A percentile compares a stretch with the other conserved stretches of the same genome.
Evolutionary conservation across 2,329 filamentous ascomycete species (phyloP).

Genomic region (Chaetothyriales sp.): DNA sequence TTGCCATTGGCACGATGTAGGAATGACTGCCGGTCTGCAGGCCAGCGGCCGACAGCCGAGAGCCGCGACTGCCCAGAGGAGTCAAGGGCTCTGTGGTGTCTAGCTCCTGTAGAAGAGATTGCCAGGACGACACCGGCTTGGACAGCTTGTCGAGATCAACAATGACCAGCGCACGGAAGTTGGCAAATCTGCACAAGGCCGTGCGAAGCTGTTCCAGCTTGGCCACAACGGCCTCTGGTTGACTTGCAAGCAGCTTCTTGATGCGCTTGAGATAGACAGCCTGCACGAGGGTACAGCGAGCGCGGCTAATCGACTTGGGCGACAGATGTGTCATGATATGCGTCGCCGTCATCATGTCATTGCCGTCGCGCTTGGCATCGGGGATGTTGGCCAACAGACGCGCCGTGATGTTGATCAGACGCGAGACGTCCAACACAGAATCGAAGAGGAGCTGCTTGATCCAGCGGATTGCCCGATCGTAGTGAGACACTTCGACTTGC

Average conservation of each 20-base stretch:
- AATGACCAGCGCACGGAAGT: slow-evolving; percentile 72
- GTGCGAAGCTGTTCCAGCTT: slow-evolving; percentile 65
- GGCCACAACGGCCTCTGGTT: slow-evolving; percentile 57
- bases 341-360: slow-evolving; percentile 43
- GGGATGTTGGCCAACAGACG: slow-evolving; percentile 86
- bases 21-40: slow-evolving; percentile 57
- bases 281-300: slow-evolving; percentile 70
- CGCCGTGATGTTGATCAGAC: slow-evolving; percentile 48
- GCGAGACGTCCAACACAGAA: slow-evolving; percentile 66
- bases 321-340: slow-evolving; percentile 67
- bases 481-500: slow-evolving; percentile 78
- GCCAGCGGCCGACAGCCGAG: slow-evolving; percentile 62
- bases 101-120: slow-evolving; percentile 42
- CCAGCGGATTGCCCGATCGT: slow-evolving; percentile 67
- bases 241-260: slow-evolving; percentile 61
- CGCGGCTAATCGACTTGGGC: slow-evolving; percentile 59
- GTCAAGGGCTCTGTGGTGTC: slow-evolving; percentile 42
- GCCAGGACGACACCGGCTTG: slow-evolving; percentile 67
- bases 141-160: slow-evolving; percentile 61
- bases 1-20: slow-evolving; percentile 76
- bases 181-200: slow-evolving; percentile 65
- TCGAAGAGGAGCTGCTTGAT: slow-evolving; percentile 75
- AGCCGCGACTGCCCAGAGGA: slow-evolving; percentile 54
- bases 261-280: slow-evolving; percentile 75
- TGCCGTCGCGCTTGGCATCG: slow-evolving; percentile 73